Evolutionary conservation across 371 early-diverging fungal genomes (phyloP).

Genomic region (Saksenaea oblongispora): DNA sequence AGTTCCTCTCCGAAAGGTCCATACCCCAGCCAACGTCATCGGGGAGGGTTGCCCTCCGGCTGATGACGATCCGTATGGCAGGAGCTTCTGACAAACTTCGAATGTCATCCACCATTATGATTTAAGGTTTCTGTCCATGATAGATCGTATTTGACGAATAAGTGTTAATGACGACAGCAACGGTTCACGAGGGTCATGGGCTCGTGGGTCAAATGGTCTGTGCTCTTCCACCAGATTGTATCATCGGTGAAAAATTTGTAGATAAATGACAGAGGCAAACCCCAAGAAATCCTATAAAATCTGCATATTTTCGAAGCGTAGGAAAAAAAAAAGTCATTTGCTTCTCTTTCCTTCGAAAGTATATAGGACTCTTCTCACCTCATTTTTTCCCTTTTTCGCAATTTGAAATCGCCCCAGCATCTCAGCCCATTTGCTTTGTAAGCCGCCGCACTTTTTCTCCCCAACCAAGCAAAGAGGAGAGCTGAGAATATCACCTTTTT

Average conservation of each 20-base stretch:
- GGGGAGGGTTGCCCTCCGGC: background rate
- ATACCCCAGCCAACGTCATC: slow-evolving; percentile 1
- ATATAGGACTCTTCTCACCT: slow-evolving; percentile 1
- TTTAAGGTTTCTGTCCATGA: background rate
- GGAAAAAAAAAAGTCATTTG: background rate
- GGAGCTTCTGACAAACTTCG: background rate
- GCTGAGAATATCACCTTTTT: background rate
- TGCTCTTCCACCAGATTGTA: slow-evolving; percentile 6
- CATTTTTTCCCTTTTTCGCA: slow-evolving; percentile 2
- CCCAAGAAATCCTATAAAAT: background rate
- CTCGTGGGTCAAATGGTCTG: slow-evolving; percentile 2
- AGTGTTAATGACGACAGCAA: background rate
- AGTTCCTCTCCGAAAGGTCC: background rate
- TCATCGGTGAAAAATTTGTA: background rate
- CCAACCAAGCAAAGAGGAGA: background rate
- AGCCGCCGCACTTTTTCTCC: background rate
- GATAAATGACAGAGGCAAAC: background rate
- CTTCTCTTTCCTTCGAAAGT: background rate
- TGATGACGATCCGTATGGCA: slow-evolving; percentile 6
- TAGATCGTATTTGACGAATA: background rate
- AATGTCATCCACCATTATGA: background rate
- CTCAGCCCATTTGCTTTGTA: slow-evolving; percentile 3
- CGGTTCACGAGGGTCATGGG: slow-evolving; percentile 3
- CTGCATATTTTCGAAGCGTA: background rate
- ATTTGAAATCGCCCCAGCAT: slow-evolving; percentile 1